These are phyloP conservation scores for Aurantiochytrium sp. DNA, from an alignment of 108 stramenopile species.

Conservation along the genomic window DNA sequence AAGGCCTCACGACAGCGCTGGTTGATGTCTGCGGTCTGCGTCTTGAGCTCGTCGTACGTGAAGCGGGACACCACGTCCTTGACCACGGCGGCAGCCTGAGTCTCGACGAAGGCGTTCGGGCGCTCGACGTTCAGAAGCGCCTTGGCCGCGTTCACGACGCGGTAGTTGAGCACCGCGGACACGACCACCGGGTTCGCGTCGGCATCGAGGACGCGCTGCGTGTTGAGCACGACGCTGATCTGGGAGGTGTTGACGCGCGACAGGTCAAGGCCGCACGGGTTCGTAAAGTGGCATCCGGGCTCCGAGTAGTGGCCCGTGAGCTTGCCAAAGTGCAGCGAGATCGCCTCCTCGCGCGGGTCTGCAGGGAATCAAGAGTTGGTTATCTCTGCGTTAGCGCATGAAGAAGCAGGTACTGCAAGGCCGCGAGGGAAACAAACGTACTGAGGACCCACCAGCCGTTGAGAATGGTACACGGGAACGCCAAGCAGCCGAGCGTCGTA, in stretches of 20 bases:
- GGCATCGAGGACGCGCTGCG: background rate
- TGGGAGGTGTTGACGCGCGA: background rate
- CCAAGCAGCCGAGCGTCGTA: background rate
- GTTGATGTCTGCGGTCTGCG: background rate
- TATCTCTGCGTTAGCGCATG: too few species aligned
- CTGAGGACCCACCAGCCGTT: conserved; percentile 1
- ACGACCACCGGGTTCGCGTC: background rate
- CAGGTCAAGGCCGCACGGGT: background rate
- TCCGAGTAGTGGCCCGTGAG: background rate
- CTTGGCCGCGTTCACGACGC: background rate
- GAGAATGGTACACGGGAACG: background rate
- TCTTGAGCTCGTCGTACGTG: conserved; percentile 24
- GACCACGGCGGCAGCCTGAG: background rate
- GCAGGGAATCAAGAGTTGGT: background rate
- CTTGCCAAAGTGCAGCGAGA: background rate
- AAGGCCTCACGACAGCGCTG: background rate
- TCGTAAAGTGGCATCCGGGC: background rate
- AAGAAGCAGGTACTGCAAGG: too few species aligned
- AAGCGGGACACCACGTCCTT: background rate
- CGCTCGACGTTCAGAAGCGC: background rate
- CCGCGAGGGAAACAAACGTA: background rate
- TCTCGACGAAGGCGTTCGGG: background rate
- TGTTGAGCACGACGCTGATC: background rate
- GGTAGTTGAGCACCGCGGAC: background rate
- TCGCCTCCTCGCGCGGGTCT: background rate